Percentiles rank a stretch among this genome's conserved stretches.
Evolutionary conservation across 1,284 basidiomycete species (phyloP).

Genomic region (Prillingera fragicola): DNA sequence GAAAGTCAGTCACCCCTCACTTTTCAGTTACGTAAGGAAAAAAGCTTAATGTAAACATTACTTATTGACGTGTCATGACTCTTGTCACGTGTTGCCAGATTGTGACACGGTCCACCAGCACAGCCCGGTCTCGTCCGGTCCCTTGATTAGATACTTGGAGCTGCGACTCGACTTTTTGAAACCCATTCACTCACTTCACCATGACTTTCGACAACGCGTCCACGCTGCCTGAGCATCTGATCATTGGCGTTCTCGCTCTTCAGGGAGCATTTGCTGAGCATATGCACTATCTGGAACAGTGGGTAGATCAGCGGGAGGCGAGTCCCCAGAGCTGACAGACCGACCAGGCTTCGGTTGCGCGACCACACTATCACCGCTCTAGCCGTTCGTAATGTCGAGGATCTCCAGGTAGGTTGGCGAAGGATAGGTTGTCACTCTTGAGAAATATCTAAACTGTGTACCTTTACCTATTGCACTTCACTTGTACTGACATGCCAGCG

Average conservation of each 20-base stretch:
- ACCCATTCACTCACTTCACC: too few relatives aligned
- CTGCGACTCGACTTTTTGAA: too few relatives aligned
- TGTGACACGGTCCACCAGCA: too few relatives aligned
- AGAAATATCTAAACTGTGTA: too few relatives aligned
- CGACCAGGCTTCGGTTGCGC: conserved; percentile 21
- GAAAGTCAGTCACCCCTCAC: too few relatives aligned
- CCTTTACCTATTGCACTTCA: too few relatives aligned
- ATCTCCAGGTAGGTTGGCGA: conserved; percentile 54
- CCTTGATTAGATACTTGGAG: too few relatives aligned
- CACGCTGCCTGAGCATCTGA: conserved; percentile 3
- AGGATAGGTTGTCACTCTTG: background rate
- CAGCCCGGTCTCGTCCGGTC: too few relatives aligned
- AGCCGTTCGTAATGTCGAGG: conserved; percentile 68
- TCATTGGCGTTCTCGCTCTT: conserved; percentile 54
- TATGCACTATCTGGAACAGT: conserved; percentile 44
- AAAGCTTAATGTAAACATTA: too few relatives aligned
- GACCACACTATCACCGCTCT: conserved; percentile 31
- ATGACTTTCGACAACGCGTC: conserved; percentile 2
- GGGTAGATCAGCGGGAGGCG: conserved; percentile 1
- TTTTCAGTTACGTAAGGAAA: too few relatives aligned
- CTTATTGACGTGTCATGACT: too few relatives aligned
- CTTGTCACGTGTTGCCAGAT: too few relatives aligned
- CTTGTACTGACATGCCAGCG: conserved; percentile 22
- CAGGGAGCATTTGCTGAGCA: conserved; percentile 95
- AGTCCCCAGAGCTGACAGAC: background rate